Base-by-base conservation (phyloP, 768 basidiomycete genomes). In the Suillus discolor region DNA sequence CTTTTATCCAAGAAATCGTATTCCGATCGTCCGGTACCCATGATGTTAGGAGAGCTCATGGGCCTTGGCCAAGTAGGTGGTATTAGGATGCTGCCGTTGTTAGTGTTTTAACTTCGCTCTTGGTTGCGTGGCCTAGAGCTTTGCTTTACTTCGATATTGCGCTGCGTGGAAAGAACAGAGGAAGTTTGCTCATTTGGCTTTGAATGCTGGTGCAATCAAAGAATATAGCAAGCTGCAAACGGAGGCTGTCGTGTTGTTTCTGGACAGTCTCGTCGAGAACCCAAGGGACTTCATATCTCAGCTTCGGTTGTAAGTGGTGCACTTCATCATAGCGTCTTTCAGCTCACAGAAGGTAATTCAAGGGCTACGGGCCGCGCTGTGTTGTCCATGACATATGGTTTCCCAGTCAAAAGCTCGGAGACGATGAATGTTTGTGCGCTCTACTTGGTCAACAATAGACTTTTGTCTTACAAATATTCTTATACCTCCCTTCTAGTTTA, bases 1-100 rank as follows among this genome's bases (percentile, higher is more conserved):
- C 71, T 77, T 13, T 68, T 77, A 16, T 73, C 74, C 23, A 75
- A 74, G 53, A 68, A 70, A 23, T 70, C 75, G 3, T 75, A 76
- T 67, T 62, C 64, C 20, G 64, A 65, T 65, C 64, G 64, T 11
- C 64, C 64, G 9, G 28, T 28, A 4, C 23, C n/a, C 16, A 20
- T 36, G 11, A 62, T 62, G 62, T 31, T 47, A 3, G 62, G 62
- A 53, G 62, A 55, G 20, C 62, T 62, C 25, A 62, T 62, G 23
- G 62, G 62, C 25, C 34, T 62, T 25, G 31, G 13, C 6, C 23
- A 62, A 23, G 62, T 62, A 28, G 7, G 49, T 23, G n/a, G 4
- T 20, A 25, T 36, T 31, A 12, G 23, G 34, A 23, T 2, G n/a
- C 36, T 25, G 16, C 3, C 3, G 13, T 15, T 15, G 6, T 15